Base-by-base conservation (phyloP, 805 yeast genomes). In the Lipomyces chichibuensis region DNA sequence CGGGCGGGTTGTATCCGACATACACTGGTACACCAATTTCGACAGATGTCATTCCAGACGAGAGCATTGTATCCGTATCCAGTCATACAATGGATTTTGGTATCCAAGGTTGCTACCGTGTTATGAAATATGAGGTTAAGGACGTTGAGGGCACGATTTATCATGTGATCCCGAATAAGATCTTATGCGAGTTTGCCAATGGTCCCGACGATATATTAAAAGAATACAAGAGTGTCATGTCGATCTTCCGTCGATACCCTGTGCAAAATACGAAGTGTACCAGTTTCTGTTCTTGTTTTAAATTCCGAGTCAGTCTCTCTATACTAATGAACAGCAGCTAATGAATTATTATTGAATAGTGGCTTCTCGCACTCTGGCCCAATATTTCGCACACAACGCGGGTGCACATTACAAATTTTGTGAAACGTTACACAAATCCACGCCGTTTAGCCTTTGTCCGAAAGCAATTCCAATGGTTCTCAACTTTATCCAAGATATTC, bases 341-440 rank as follows among this genome's bases (percentile, higher is more conserved):
- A 52, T 29, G 32, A 25, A 25, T 52, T 52, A n/a, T 29, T 20
- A 8, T 13, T 13, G 7, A 25, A 25, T 52, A 43, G 37, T 53
- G n/a, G 4, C 32, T 25, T 43, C 62, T 23, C 51, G 55, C 2
- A 25, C 49, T 17, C 39, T 59, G n/a, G 35, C 62, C 11, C 62
- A 23, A 14, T 53, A 59, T 46, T 59, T 43, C 25, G 27, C 62
- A 8, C 62, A 59, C 25, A 43, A 59, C 29, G 62, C 62, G 6
- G 43, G 62, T 1, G 27, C 33, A 25, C 43, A 23, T 32, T 59
- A 43, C 49, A 46, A 46, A 8, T 43, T 49, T 46, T 23, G 39
- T 23, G 62, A 59, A 46, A 46, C 51, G 20, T 1, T 49, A 17
- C 33, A 3, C 39, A 23, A 13, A 32, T 25, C 20, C n/a, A 59